Evolutionary conservation across 495 filamentous ascomycete species (phyloP), one percentile per base, ranked within the genome.

Genomic region (Penicillium silybi): DNA sequence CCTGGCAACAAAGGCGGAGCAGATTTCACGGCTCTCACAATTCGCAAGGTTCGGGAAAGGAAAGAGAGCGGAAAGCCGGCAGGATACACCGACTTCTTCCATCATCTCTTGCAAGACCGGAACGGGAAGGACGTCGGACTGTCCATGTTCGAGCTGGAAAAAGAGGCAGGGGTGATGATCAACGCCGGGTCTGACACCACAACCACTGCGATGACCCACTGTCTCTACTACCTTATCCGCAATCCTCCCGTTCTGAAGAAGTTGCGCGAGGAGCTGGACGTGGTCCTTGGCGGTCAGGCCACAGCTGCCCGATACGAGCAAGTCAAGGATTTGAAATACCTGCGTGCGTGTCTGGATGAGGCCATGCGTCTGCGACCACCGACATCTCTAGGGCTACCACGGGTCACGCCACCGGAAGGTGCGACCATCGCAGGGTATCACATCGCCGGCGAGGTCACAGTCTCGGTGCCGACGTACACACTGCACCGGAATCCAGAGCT

Each of bases 331-430:
- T 23, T 49, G 17, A 19, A 19, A 7, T 49, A 49, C 20, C 46
- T 41, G 22, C 19, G 38, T 13, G 46, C 46, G 2, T 49, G 46
- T 20, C 13, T 49, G n/a, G 46, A 49, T 16, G 46, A 49, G 18
- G 16, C 35, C n/a, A 18, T 49, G 37, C 46, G 46, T 2, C 11
- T 49, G 15, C 19, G 15, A 19, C 46, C 46, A 15, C 38, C 46
- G 2, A 8, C n/a, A 4, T 40, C 60, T 22, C 46, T 50, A 2
- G 58, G 47, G 9, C 53, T 59, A 8, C 64, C 54, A 50, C 61
- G 72, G 8, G 39, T 53, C 7, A 67, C 62, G 6, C 63, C 65
- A 2, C 56, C 59, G 0, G 53, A 63, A 26, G 69, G 70, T 2
- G 39, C 66, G 40, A 45, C 17, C 8, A 62, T 73, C 22, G 49